These are phyloP conservation scores for Daldinia concentrica DNA, from an alignment of 495 filamentous ascomycete species.

Conservation along the genomic window DNA sequence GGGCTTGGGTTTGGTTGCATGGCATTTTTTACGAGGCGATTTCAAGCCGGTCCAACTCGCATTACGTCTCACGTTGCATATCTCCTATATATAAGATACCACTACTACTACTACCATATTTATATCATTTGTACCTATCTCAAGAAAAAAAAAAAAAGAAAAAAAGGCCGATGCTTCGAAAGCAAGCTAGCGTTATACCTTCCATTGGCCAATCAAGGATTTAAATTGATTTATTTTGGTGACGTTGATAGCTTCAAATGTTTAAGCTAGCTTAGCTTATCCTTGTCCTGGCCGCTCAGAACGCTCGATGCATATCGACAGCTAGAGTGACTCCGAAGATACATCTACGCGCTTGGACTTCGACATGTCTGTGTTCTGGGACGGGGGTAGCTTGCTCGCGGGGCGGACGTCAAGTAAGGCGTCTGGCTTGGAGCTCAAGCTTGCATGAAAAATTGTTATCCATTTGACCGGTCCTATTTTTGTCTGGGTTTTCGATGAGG, in stretches of 20 bases:
- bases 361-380: constrained; percentile 13
- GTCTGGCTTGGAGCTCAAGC: constrained; percentile 16
- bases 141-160: constrained; percentile 12
- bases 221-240: constrained; percentile 33
- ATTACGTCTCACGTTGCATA: constrained; percentile 10
- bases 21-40: constrained; percentile 26
- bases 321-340: constrained; percentile 39
- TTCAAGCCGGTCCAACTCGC: constrained; percentile 29
- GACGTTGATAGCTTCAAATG: constrained; percentile 13
- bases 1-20: constrained; percentile 4
- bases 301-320: not conserved
- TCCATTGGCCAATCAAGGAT: constrained; percentile 38
- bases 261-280: not conserved
- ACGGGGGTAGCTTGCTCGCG: constrained; percentile 8
- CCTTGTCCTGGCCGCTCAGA: not conserved
- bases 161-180: constrained; percentile 13
- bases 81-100: constrained; percentile 8
- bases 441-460: constrained; percentile 9
- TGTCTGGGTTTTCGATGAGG: constrained; percentile 12
- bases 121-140: constrained; percentile 28
- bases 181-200: not conserved
- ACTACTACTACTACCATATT: constrained; percentile 5
- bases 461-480: not conserved
- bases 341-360: constrained; percentile 6
- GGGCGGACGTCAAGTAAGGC: constrained; percentile 18